A percentile compares a stretch with the other conserved stretches of the same genome.
Evolutionary conservation across 1,284 basidiomycete genomes (phyloP).

Genomic region (Gomphus bonarii): DNA sequence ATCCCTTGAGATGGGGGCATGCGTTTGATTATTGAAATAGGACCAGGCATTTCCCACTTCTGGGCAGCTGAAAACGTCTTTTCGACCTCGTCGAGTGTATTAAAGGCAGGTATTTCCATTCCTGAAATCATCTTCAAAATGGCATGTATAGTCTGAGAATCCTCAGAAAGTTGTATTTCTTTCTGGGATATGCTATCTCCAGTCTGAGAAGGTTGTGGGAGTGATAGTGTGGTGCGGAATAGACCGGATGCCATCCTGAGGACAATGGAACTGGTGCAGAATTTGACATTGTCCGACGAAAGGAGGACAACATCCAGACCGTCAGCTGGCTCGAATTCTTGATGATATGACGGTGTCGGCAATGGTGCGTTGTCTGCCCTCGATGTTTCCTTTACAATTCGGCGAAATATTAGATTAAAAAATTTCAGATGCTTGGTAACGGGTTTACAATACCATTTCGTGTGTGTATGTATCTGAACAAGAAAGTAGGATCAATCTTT

Average conservation of each 20-base stretch:
- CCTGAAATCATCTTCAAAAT: constrained; percentile 28
- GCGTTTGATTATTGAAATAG: neutral
- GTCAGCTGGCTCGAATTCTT: neutral
- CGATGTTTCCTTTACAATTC: no score
- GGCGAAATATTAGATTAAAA: no score
- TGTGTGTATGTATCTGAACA: no score
- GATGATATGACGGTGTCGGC: neutral
- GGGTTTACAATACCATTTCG: no score
- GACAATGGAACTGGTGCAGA: constrained; percentile 4
- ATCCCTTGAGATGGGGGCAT: neutral
- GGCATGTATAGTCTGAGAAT: neutral
- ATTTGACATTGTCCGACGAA: constrained; percentile 7
- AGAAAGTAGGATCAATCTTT: no score
- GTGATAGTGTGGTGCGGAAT: neutral
- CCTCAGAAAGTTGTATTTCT: neutral
- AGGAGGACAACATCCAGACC: constrained; percentile 2
- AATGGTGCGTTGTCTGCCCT: no score
- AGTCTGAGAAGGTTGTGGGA: no score
- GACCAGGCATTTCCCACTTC: constrained; percentile 12
- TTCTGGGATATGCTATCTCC: neutral
- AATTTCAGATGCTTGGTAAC: no score
- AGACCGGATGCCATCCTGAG: constrained; percentile 7
- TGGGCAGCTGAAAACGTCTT: constrained; percentile 27
- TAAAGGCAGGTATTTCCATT: constrained; percentile 35
- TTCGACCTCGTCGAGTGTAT: constrained; percentile 42